Evolutionary conservation across 169 alveolate species (phyloP).

Genomic region (Plasmodium malariae): DNA sequence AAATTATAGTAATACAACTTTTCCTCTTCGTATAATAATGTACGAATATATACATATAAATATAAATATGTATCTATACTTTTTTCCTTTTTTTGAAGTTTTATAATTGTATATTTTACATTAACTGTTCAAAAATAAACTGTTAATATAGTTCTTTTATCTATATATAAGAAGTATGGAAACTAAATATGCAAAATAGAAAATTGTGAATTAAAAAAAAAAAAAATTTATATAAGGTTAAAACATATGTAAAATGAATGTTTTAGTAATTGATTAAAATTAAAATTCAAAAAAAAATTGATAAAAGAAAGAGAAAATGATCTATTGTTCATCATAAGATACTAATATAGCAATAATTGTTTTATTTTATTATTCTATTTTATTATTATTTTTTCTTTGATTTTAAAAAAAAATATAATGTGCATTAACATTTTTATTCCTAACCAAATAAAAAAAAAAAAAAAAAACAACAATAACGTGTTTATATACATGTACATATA

Average conservation of each 20-base stretch:
- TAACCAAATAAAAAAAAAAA: slow-evolving; percentile 1
- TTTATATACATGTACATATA: background rate
- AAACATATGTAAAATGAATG: background rate
- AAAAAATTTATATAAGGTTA: background rate
- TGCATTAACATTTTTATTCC: slow-evolving; percentile 5
- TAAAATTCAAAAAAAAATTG: slow-evolving; percentile 3
- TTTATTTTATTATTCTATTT: background rate
- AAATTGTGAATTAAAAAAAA: slow-evolving; percentile 2
- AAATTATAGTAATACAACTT: slow-evolving; percentile 30
- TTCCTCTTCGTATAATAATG: background rate
- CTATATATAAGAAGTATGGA: slow-evolving; percentile 13
- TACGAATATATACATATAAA: background rate
- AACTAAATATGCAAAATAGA: slow-evolving; percentile 4
- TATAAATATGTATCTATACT: background rate
- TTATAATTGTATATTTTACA: background rate
- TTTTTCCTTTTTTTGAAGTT: no score
- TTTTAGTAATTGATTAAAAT: background rate
- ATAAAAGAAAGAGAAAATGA: slow-evolving; percentile 2
- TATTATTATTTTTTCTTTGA: background rate
- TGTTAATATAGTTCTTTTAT: background rate
- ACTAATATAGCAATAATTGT: background rate
- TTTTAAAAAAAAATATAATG: slow-evolving; percentile 15
- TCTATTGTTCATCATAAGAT: slow-evolving; percentile 5
- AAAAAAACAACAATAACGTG: background rate
- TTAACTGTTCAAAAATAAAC: background rate